A percentile compares a stretch with the other conserved stretches of the same genome.
These are phyloP conservation scores for Balakata baccata DNA, from an alignment of 345 rosid species.

Conservation along the genomic window DNA sequence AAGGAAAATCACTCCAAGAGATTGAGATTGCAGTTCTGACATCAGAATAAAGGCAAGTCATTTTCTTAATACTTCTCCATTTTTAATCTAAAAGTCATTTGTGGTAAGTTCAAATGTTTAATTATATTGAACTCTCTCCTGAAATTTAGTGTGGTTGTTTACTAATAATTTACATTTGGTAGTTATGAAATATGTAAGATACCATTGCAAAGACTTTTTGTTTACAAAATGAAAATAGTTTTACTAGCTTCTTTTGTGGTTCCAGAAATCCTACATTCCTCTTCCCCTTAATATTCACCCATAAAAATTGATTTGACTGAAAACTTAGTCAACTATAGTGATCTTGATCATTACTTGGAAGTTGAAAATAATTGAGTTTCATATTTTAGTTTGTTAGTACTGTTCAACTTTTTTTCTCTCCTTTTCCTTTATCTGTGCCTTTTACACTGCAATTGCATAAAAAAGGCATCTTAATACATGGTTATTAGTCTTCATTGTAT, in stretches of 20 bases:
- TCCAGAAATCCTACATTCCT: not conserved
- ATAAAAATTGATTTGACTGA: not conserved
- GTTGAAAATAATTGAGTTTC: not conserved
- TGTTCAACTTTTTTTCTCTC: not conserved
- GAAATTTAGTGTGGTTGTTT: too few relatives aligned
- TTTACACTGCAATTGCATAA: not conserved
- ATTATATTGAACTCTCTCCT: not conserved
- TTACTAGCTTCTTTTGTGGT: not conserved
- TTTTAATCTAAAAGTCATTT: not conserved
- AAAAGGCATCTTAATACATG: not conserved
- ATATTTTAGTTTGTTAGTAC: not conserved
- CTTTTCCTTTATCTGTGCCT: not conserved
- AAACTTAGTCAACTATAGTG: not conserved
- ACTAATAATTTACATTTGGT: not conserved
- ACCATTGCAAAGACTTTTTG: not conserved
- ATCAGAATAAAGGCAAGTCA: slow-evolving; percentile 34
- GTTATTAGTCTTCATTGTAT: not conserved
- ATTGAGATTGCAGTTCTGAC: slow-evolving; percentile 75
- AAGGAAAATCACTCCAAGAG: slow-evolving; percentile 91
- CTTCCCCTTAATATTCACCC: not conserved
- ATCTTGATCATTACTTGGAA: not conserved
- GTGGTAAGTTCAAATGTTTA: not conserved
- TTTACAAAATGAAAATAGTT: not conserved
- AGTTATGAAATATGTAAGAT: not conserved
- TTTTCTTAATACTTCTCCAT: not conserved